A percentile compares a stretch with the other conserved stretches of the same genome.
phyloP scores from a whole-genome alignment of 768 basidiomycete species.

The Suillus brevipes region DNA sequence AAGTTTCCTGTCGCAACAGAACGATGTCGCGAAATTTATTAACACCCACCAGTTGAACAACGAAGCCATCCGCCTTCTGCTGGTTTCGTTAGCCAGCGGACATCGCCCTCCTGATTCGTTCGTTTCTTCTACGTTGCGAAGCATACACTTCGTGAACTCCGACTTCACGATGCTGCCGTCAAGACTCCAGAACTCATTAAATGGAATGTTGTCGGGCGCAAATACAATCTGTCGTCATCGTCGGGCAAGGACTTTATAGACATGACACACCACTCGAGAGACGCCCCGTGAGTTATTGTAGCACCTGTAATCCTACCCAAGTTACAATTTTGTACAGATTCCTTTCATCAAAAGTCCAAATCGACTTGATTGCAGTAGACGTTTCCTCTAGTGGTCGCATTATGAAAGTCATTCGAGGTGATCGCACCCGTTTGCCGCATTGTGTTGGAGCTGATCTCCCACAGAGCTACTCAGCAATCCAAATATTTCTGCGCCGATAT shows the following conservation, averaged over 20 bases:
- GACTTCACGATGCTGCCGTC: constrained; percentile 63
- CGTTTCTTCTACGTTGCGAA: constrained; percentile 76
- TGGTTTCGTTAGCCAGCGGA: constrained; percentile 73
- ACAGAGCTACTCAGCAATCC: too few species aligned
- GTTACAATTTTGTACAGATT: too few species aligned
- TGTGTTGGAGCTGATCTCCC: too few species aligned
- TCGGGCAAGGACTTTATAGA: constrained; percentile 45
- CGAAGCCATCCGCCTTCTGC: constrained; percentile 76
- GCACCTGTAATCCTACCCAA: too few species aligned
- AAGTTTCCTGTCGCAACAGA: constrained; percentile 64
- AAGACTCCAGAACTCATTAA: constrained; percentile 59
- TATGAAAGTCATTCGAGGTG: too few species aligned
- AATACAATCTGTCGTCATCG: constrained; percentile 49
- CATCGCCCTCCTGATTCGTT: constrained; percentile 71
- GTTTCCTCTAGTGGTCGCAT: too few species aligned
- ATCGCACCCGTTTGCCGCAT: too few species aligned
- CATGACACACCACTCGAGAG: too few species aligned
- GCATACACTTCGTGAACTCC: constrained; percentile 78
- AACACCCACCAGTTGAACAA: constrained; percentile 82
- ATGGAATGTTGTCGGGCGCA: constrained; percentile 61
- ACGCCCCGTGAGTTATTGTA: too few species aligned
- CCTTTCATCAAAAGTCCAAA: too few species aligned
- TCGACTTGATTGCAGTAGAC: too few species aligned
- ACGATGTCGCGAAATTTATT: constrained; percentile 74
- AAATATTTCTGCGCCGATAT: too few species aligned